Base-by-base conservation (phyloP, 768 basidiomycete genomes). In the Boletus sp. region DNA sequence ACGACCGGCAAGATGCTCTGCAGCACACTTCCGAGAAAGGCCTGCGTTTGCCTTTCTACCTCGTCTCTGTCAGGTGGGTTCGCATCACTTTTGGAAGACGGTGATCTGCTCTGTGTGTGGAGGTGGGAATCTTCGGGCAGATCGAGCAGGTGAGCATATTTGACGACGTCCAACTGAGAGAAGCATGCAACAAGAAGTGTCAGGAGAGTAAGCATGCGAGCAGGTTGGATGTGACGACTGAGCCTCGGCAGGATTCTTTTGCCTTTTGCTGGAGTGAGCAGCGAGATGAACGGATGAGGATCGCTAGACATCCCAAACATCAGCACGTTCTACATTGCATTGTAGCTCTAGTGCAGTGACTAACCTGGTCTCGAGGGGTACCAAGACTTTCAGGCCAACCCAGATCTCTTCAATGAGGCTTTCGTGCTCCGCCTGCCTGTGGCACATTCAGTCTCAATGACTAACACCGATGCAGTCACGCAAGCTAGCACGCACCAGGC, bases 231-330 rank as follows among this genome's bases (percentile, higher is more conserved):
- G 61, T 93, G 88, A 19, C 95, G 87, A 10, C 92, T 85, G 14
- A 94, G 82, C 42, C 97, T 86, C 4, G 93, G 90, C 13, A 99
- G 78, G 25, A 99, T 80, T 56, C 86, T 87, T 76, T 98, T 98
- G 53, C 97, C 97, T 72, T 99, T 99, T 61, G 82, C 82, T 5
- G 91, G 87, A 19, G 79, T 81, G 45, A 99, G 80, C 33, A 99
- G 79, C 3, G 95, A 93, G 60, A 99, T 85, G 75, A 99, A 98
- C 2, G 97, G 97, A 74, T 99, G 97, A 3, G 96, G 96, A 58
- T 89, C 80, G 68, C 95, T 95, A 51, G 38, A 45, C 7, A 30
- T 39, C 33, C n/a, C 47, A 39, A 47, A 27, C 2, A 27, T 56
- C 8, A 64, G 48, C 30, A 11, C 23, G 9, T n/a, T 45, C 46